Percentiles rank a stretch among this genome's conserved stretches.
Evolutionary conservation across 179 eudicot species (phyloP).

Genomic region (Actinidia chinensis): DNA sequence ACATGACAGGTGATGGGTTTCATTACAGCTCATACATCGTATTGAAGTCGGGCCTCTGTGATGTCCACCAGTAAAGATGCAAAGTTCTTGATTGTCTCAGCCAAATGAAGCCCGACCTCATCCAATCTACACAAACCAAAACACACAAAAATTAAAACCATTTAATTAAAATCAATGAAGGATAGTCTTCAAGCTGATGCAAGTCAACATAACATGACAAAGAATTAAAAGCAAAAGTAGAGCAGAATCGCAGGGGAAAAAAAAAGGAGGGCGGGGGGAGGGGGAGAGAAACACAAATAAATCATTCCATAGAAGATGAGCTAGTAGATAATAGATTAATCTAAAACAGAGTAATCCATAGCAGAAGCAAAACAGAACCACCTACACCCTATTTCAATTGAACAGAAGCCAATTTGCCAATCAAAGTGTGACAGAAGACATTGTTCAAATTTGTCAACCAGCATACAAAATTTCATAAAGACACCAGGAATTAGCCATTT

Average conservation of each 20-base stretch:
- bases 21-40: slow-evolving; percentile 86
- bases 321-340: no score
- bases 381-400: neutral
- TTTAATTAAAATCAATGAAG: no score
- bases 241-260: neutral
- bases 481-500: no score
- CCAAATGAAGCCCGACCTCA: slow-evolving; percentile 83
- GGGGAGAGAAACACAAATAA: no score
- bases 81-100: slow-evolving; percentile 78
- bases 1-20: slow-evolving; percentile 80
- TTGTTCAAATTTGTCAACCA: no score
- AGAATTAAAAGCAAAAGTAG: neutral
- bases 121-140: slow-evolving; percentile 57
- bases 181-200: no score
- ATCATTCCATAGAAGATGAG: no score
- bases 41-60: slow-evolving; percentile 92
- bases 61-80: slow-evolving; percentile 80
- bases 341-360: neutral
- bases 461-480: no score
- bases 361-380: no score
- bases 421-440: no score
- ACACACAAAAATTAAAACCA: neutral
- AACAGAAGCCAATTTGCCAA: no score
- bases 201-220: no score
- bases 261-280: neutral